Base-by-base conservation (phyloP, 2,329 filamentous ascomycete genomes). In the Domatiomyces catenatus region DNA sequence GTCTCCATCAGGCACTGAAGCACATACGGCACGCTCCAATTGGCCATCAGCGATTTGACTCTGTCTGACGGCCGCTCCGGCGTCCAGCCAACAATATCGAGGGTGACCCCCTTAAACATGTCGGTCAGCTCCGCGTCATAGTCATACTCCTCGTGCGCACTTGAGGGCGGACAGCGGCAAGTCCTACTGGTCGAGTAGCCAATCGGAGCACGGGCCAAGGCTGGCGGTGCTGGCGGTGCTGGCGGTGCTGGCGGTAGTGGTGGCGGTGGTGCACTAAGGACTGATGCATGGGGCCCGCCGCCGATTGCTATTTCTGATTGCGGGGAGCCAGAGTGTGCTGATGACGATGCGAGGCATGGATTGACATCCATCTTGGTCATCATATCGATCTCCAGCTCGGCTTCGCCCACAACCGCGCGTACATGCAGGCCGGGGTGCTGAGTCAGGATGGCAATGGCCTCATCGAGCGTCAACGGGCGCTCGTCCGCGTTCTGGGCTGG, bases 391-490 rank as follows among this genome's bases (percentile, higher is more conserved):
- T 59, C 39, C 47, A 55, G 44, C 28, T 53, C 5, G 53, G 50
- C 28, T 49, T 56, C 28, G 48, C 61, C 67, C 80, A 84, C 54
- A 39, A 39, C 32, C 15, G 32, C 32, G 15, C 32, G 32, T 5
- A 39, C 32, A 39, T 39, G 32, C 32, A 39, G 32, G 10, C 32
- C 32, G 10, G 32, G 32, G 12, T 39, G 32, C 32, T 39, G 32
- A 15, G 10, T 39, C 32, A 39, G 15, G 32, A 39, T 39, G 12
- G 10, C 32, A 5, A 39, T 39, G 10, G 32, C 32, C 15, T 39
- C 32, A 15, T 39, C 15, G 10, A 39, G 10, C 10, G 5, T 15
- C 32, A 39, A 5, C 2, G 32, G 12, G 10, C 32, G 32, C 15
- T 39, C 32, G 10, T 15, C 32, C 32, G 15, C 32, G 32, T 15